Evolutionary conservation across 164 flowering plant genomes (phyloP).

Genomic region (Paratinospora sagittata): DNA sequence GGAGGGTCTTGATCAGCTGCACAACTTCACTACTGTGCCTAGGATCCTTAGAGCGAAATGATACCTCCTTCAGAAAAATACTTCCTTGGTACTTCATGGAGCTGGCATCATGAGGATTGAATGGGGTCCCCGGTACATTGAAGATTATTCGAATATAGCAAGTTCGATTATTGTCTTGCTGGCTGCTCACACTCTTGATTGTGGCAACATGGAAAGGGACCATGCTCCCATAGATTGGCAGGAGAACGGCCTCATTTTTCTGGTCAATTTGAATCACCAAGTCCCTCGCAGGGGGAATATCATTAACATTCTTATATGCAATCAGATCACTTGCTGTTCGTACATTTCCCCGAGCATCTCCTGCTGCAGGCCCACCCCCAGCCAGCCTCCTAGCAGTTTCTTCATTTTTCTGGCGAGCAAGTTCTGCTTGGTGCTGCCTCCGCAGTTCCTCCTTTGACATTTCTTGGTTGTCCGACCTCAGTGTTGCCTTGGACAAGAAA

Average conservation of each 20-base stretch:
- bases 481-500: conserved; percentile 44
- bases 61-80: conserved; percentile 70
- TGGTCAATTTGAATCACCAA: conserved; percentile 73
- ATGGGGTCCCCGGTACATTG: conserved; percentile 73
- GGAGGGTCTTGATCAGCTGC: conserved; percentile 59
- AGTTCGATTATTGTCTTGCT: conserved; percentile 52
- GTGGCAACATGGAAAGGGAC: conserved; percentile 83
- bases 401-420: conserved; percentile 78
- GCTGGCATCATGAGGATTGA: conserved; percentile 55
- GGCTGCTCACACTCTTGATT: conserved; percentile 62
- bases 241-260: conserved; percentile 66
- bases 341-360: conserved; percentile 23
- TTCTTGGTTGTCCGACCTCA: conserved; percentile 65
- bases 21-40: conserved; percentile 80
- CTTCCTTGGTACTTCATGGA: conserved; percentile 49
- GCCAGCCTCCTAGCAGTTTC: conserved; percentile 78
- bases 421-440: conserved; percentile 81
- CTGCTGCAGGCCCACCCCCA: conserved; percentile 42
- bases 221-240: conserved; percentile 76
- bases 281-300: conserved; percentile 53
- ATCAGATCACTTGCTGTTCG: conserved; percentile 40
- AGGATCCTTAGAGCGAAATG: conserved; percentile 79
- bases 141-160: conserved; percentile 73
- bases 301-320: conserved; percentile 64
- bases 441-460: conserved; percentile 56